These are phyloP conservation scores for Podospora bellae-mahoneyi DNA, from an alignment of 495 filamentous ascomycete genomes.

Conservation along the genomic window DNA sequence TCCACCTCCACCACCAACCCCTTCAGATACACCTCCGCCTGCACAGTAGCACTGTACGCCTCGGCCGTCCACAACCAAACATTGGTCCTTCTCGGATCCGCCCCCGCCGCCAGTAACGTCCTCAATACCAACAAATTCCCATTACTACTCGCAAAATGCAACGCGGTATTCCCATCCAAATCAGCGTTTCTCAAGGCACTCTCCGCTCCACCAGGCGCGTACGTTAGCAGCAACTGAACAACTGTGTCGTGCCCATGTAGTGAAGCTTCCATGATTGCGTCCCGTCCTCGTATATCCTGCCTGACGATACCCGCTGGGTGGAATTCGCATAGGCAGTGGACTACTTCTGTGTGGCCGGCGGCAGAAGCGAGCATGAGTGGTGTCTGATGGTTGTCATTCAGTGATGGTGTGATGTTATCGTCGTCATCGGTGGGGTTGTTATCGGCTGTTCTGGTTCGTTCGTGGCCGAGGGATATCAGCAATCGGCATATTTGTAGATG, in stretches of 20 bases:
- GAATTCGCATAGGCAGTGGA: slow-evolving; percentile 52
- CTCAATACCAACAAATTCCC: slow-evolving; percentile 71
- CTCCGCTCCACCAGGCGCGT: slow-evolving; percentile 43
- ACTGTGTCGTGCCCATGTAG: slow-evolving; percentile 56
- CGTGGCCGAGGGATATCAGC: slow-evolving; percentile 56
- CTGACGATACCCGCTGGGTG: slow-evolving; percentile 45
- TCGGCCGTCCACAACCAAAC: slow-evolving; percentile 68
- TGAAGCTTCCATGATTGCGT: slow-evolving; percentile 57
- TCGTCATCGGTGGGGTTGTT: background rate
- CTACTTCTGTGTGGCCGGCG: slow-evolving; percentile 57
- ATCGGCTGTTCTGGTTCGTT: slow-evolving; percentile 27
- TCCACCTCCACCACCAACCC: slow-evolving; percentile 58
- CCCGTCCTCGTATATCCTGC: slow-evolving; percentile 54
- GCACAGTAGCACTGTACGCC: slow-evolving; percentile 66
- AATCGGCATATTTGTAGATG: slow-evolving; percentile 56
- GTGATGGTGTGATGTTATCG: slow-evolving; percentile 48
- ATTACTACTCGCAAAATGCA: slow-evolving; percentile 65
- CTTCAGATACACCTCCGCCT: slow-evolving; percentile 73
- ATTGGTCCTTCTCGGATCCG: slow-evolving; percentile 62
- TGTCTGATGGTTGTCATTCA: slow-evolving; percentile 70
- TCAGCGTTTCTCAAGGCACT: slow-evolving; percentile 54
- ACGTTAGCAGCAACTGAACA: slow-evolving; percentile 58
- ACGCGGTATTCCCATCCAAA: slow-evolving; percentile 67
- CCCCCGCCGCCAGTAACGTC: slow-evolving; percentile 62
- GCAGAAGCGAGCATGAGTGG: slow-evolving; percentile 62